A percentile compares a stretch with the other conserved stretches of the same genome.
These are phyloP conservation scores for Pseudogymnoascus destructans DNA, from an alignment of 2,329 filamentous ascomycete species.

Conservation along the genomic window DNA sequence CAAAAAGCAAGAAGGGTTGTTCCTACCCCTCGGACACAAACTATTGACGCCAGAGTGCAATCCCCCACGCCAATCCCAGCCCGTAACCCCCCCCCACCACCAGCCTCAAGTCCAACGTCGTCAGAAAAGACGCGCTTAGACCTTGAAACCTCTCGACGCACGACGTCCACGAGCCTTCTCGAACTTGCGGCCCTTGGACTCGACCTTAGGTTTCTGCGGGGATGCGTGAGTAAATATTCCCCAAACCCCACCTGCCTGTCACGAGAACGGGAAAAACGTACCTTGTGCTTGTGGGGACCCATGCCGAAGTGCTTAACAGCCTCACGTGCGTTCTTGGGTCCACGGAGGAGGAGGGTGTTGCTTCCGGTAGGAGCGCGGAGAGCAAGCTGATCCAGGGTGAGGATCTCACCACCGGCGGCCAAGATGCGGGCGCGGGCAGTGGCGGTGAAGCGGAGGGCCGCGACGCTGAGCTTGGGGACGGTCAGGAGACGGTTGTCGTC, in stretches of 20 bases:
- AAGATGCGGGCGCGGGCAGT: conserved; percentile 88
- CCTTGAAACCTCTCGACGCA: conserved; percentile 99
- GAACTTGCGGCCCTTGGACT: conserved; percentile 99
- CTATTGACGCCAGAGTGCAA: conserved; percentile 1
- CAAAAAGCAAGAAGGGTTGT: not conserved
- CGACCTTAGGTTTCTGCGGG: conserved; percentile 79
- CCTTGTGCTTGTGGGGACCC: conserved; percentile 96
- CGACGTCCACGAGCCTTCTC: conserved; percentile 98
- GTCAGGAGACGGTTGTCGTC: conserved; percentile 91
- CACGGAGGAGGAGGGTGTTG: conserved; percentile 94
- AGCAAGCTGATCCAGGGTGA: conserved; percentile 96
- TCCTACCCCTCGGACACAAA: not conserved
- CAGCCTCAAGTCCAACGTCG: not conserved
- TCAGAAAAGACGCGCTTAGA: conserved; percentile 46
- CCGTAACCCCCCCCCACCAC: not conserved
- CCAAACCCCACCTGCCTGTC: not conserved
- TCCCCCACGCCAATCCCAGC: not conserved
- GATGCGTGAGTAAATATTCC: conserved; percentile 26
- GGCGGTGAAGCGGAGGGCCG: conserved; percentile 91
- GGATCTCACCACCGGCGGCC: conserved; percentile 84
- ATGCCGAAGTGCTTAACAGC: conserved; percentile 99
- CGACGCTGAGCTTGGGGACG: conserved; percentile 85
- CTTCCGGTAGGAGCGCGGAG: conserved; percentile 87
- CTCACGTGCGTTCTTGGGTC: conserved; percentile 96
- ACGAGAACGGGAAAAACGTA: conserved; percentile 30